A percentile compares a stretch with the other conserved stretches of the same genome.
Conservation (phyloP, 176 grass and related monocot genomes). For the Pontederia crassipes region DNA sequence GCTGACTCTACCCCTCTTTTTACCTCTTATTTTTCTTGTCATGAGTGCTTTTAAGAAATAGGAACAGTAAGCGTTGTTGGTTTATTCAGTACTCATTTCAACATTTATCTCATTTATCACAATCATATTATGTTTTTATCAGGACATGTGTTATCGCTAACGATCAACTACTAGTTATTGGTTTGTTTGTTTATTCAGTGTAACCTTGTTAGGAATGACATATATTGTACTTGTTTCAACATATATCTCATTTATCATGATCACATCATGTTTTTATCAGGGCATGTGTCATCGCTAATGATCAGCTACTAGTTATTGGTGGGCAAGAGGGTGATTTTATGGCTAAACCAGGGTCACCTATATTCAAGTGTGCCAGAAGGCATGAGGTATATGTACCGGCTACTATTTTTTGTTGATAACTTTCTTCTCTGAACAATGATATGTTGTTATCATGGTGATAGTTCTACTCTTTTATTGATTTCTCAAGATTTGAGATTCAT, state of each 20-base stretch:
- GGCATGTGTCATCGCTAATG: slow-evolving; percentile 68
- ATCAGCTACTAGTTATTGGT: slow-evolving; percentile 72
- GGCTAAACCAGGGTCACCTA: slow-evolving; percentile 76
- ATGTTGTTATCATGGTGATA: too few relatives aligned
- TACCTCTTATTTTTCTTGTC: too few relatives aligned
- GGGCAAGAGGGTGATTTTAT: slow-evolving; percentile 97
- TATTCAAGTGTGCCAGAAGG: slow-evolving; percentile 73
- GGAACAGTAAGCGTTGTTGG: too few relatives aligned
- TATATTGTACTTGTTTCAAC: too few relatives aligned
- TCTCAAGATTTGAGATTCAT: too few relatives aligned
- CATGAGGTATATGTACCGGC: slow-evolving; percentile 44
- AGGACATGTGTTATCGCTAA: slow-evolving; percentile 76
- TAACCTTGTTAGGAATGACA: too few relatives aligned
- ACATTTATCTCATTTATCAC: not conserved
- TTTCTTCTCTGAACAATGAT: too few relatives aligned
- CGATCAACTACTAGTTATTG: slow-evolving; percentile 70
- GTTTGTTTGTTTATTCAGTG: not conserved
- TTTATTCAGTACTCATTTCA: too few relatives aligned
- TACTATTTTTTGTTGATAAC: not conserved
- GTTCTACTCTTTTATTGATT: too few relatives aligned
- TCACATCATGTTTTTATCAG: slow-evolving; percentile 22
- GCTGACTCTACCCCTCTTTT: too few relatives aligned
- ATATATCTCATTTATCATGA: slow-evolving; percentile 4
- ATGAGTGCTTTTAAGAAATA: too few relatives aligned
- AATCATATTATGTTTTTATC: slow-evolving; percentile 12